Evolutionary conservation across 208 protist genomes (phyloP).

Genomic region (Trypanosoma boissoni): DNA sequence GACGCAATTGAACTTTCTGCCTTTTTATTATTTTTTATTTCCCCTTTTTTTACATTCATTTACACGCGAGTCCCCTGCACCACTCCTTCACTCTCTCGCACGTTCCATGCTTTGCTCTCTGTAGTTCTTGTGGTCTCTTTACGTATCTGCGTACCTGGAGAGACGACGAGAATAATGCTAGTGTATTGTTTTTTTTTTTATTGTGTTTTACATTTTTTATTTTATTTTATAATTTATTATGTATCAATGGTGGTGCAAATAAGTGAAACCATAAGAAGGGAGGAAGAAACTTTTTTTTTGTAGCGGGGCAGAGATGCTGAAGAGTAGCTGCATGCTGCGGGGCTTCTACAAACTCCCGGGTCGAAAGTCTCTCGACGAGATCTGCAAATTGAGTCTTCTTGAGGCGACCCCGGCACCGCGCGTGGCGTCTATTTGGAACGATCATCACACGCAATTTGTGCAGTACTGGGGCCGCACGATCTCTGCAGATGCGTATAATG

Average conservation of each 20-base stretch:
- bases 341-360: conserved; percentile 75
- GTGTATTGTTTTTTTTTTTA: conserved; percentile 6
- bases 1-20: neutral
- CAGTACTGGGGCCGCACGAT: conserved; percentile 90
- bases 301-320: no score
- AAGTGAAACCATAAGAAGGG: neutral
- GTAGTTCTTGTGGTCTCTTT: conserved; percentile 18
- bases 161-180: neutral
- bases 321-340: conserved; percentile 11
- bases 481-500: conserved; percentile 76
- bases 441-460: conserved; percentile 84
- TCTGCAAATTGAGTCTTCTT: conserved; percentile 78
- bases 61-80: no score
- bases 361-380: conserved; percentile 86
- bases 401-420: conserved; percentile 67
- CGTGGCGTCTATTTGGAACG: conserved; percentile 84
- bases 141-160: neutral
- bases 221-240: neutral
- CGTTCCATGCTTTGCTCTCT: conserved; percentile 23
- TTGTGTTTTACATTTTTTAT: conserved; percentile 1
- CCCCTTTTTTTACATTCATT: neutral
- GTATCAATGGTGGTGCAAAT: neutral
- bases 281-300: neutral
- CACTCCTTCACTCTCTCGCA: no score
- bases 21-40: neutral